Percentiles rank a stretch among this genome's conserved stretches.
Evolutionary conservation across 257 asterid genomes (phyloP).

Genomic region (Buddleja alternifolia): DNA sequence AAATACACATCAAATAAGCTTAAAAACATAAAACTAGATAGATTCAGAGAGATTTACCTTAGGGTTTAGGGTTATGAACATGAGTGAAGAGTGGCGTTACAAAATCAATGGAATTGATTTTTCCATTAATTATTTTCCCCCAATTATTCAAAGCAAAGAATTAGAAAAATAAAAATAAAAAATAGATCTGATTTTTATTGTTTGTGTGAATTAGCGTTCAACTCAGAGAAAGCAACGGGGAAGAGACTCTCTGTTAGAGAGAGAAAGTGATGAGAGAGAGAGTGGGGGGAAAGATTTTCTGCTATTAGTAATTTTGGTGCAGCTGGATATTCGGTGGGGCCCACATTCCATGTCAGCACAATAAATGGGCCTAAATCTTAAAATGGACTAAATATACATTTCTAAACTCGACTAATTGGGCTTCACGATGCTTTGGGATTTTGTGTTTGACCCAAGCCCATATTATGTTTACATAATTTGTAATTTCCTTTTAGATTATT

Average conservation of each 20-base stretch:
- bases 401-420: too few relatives aligned
- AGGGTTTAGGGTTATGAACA: neutral
- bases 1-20: neutral
- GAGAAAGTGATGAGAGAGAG: neutral
- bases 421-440: neutral
- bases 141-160: neutral
- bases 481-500: neutral
- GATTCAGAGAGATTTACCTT: constrained; percentile 19
- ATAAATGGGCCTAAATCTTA: neutral
- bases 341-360: constrained; percentile 23
- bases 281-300: neutral
- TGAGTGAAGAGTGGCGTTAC: neutral
- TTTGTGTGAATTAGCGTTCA: constrained; percentile 15
- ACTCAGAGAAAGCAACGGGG: neutral
- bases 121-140: neutral
- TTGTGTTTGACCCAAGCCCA: neutral
- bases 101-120: neutral
- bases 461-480: too few relatives aligned
- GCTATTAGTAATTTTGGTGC: constrained; percentile 16
- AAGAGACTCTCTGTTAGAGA: constrained; percentile 1
- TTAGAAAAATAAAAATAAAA: too few relatives aligned
- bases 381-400: neutral
- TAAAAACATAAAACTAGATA: constrained; percentile 1
- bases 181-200: neutral
- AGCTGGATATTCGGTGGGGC: constrained; percentile 25